Evolutionary conservation across 1,139 yeast genomes (phyloP), one percentile per base, ranked within the genome.

Genomic region (Sugiyamaella japonica): DNA sequence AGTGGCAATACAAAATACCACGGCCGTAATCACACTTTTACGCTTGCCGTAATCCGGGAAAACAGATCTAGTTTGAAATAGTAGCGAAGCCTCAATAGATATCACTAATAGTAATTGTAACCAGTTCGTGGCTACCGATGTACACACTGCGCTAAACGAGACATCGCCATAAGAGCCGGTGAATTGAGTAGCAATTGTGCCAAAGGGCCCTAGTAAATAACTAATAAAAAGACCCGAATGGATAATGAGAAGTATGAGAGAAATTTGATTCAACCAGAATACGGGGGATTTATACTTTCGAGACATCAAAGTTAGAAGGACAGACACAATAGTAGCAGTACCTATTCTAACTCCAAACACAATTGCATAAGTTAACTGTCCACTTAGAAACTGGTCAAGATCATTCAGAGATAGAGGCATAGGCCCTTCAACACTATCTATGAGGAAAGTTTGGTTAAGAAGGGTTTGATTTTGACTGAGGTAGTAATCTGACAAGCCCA

Each of bases 11-110:
- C 55, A 36, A 13, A 56, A 31, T 39, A 59, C 55, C 6, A 53
- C 53, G 17, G 40, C 51, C 3, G 62, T 50, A 7, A 62, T 20
- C 15, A 40, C 15, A 23, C 46, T 48, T 36, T 63, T 47, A 20
- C 51, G 29, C 7, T 32, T 16, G 7, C 20, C 38, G 25, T 44
- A 44, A n/a, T 55, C 55, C n/a, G 53, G 76, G 72, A 87, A 88
- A 45, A 91, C 84, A 13, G 85, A 78, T 58, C 76, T 78, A 5
- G 86, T 79, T 70, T 93, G 98, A 64, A 83, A 82, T 1, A 83
- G 75, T 64, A 91, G 73, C 0, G 95, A 84, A 0, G 73, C 56
- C 66, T 89, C 86, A 50, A 91, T 79, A 9, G 81, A 73, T 0
- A 77, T 71, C 8, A 87, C 76, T 50, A 89, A 70, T 4, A 89